These are phyloP conservation scores for Schoenoplectus tabernaemontani DNA, from an alignment of 202 grass and related monocot species.

Conservation along the genomic window DNA sequence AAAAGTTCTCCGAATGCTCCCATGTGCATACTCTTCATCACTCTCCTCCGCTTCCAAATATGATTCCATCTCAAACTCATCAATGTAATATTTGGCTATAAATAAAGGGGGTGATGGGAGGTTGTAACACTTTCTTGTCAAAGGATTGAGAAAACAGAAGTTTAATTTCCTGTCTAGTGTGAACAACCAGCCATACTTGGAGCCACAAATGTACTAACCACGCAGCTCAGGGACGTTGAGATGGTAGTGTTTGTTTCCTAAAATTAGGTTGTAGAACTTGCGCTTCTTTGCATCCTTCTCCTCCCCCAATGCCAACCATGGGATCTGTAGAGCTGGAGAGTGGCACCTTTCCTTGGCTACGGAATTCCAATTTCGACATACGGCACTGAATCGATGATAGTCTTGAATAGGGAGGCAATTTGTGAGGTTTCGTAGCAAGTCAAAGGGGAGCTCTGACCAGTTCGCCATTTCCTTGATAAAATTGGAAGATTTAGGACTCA, in stretches of 20 bases:
- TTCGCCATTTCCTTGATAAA: too few relatives aligned
- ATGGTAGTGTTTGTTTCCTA: not conserved
- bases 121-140: too few relatives aligned
- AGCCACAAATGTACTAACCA: not conserved
- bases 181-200: not conserved
- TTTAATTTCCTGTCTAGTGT: too few relatives aligned
- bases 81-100: too few relatives aligned
- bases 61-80: too few relatives aligned
- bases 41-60: too few relatives aligned
- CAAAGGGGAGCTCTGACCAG: not conserved
- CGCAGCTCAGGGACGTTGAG: not conserved
- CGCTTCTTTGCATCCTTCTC: not conserved
- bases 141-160: too few relatives aligned
- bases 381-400: not conserved
- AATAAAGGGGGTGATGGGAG: too few relatives aligned
- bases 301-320: not conserved
- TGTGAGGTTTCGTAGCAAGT: not conserved
- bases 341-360: not conserved
- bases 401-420: not conserved
- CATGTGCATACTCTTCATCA: too few relatives aligned
- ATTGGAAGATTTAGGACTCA: too few relatives aligned
- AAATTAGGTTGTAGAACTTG: not conserved
- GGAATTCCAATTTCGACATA: not conserved
- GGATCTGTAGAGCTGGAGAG: not conserved
- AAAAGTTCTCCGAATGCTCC: too few relatives aligned